Conservation (phyloP, 331 rosid species). For the Pyrus hybrid region DNA sequence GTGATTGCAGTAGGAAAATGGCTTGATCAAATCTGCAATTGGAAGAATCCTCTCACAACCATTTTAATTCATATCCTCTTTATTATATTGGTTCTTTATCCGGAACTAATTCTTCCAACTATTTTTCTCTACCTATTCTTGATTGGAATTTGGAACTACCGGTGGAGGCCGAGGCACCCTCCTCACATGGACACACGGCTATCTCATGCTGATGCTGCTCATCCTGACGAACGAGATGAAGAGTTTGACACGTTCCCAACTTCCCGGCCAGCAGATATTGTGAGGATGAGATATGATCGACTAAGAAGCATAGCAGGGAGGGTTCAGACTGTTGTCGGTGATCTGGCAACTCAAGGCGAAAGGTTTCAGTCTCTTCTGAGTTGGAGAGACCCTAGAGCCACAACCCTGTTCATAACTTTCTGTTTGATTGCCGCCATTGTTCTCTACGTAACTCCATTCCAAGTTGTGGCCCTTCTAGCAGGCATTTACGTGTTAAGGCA, state of each 20-base stretch:
- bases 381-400: constrained; percentile 51
- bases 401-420: constrained; percentile 27
- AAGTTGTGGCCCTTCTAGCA: constrained; percentile 21
- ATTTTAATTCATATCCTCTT: constrained; percentile 37
- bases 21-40: constrained; percentile 43
- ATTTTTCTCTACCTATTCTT: constrained; percentile 38
- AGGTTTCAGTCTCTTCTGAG: constrained; percentile 39
- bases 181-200: constrained; percentile 43
- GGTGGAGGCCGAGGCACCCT: constrained; percentile 40
- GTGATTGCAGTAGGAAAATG: constrained; percentile 32
- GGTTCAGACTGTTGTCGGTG: constrained; percentile 44
- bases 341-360: constrained; percentile 45
- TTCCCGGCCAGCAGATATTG: constrained; percentile 22
- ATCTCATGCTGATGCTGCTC: constrained; percentile 40
- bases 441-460: constrained; percentile 40
- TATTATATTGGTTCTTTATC: constrained; percentile 33
- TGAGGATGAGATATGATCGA: constrained; percentile 41
- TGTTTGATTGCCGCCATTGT: constrained; percentile 32
- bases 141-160: constrained; percentile 41
- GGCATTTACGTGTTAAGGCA: constrained; percentile 35
- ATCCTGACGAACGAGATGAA: constrained; percentile 42
- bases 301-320: constrained; percentile 40
- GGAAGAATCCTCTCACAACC: constrained; percentile 46
- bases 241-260: constrained; percentile 42
- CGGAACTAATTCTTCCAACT: constrained; percentile 39